Evolutionary conservation across 2,329 filamentous ascomycete genomes (phyloP), one percentile per base, ranked within the genome.

Genomic region (Pseudopithomyces maydicus): DNA sequence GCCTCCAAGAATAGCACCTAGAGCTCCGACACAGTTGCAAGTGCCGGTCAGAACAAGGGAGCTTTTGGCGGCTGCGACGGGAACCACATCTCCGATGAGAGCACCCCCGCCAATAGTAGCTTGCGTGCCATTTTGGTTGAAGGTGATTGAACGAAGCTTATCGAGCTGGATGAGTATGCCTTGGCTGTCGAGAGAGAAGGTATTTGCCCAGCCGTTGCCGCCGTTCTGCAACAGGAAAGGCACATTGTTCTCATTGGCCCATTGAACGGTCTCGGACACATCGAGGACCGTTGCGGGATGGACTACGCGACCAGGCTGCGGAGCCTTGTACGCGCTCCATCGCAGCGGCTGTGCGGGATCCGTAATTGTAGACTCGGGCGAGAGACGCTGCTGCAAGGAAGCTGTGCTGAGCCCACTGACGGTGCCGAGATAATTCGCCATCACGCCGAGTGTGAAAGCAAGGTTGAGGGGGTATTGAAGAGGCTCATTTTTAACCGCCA

Each of bases 1-100:
- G 36, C 84, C 85, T 4, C 84, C 83, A 3, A 74, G 64, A 20
- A 65, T 51, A 22, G 71, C 71, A 29, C 71, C 68, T 8, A 73
- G 39, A 19, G 60, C 59, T 12, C 71, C 71, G 22, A 74, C 67
- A 36, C 70, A 73, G 36, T 74, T 72, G 59, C 71, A 73, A 38
- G 70, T 73, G 19, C 70, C 70, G 10, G 70, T 72, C 7, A 62
- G 45, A 26, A 72, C 62, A 29, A 70, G 52, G 20, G 65, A 66
- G 35, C 69, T 64, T 14, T 68, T 68, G 33, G 76, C 79, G 32
- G 71, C 67, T 17, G 69, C 81, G 23, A 66, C 78, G 1, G 74
- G 69, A n/a, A 75, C 72, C 15, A 68, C 65, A 1, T 68, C 68
- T 0, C 80, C 73, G 62, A 70, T 71, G 38, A 70, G 71, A 26